Evolutionary conservation across 768 basidiomycete genomes (phyloP), one percentile per base, ranked within the genome.

Genomic region (Auriscalpium orientale): DNA sequence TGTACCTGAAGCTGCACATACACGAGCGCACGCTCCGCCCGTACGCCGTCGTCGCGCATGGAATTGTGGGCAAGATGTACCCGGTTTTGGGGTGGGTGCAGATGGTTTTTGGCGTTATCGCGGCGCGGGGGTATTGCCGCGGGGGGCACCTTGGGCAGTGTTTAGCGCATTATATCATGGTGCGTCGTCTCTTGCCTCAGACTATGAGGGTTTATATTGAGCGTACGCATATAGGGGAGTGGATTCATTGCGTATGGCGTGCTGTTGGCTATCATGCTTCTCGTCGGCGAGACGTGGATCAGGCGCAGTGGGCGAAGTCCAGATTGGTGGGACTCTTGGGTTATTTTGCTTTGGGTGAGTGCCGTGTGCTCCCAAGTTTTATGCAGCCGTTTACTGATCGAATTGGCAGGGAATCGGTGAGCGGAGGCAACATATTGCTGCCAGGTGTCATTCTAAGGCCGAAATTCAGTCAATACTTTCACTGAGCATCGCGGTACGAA

Each of bases 1-100:
- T 91, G 46, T 98, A 95, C 71, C 84, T 98, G 62, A 97, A 95
- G 71, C 73, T 95, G 8, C 95, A 97, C 68, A 85, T 97, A 28
- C 79, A 94, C 58, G 91, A 95, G 70, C 76, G 77, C 57, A 81
- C 84, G 1, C 58, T 85, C 10, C 78, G 94, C 43, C 87, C 87
- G 1, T 87, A 77, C 65, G 83, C 84, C 0, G 88, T 91, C 4
- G 68, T 72, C 4, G 72, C 73, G 1, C 94, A 95, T 62, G 86
- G 89, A 0, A 62, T 89, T n/a, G 70, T 97, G 15, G 94, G 94
- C 13, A 94, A 88, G 67, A 58, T 74, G 10, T 97, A 89, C 67
- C 93, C 94, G 0, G 72, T 95, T 54, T 64, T 95, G 9, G 94
- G 86, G 8, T 95, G 94, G 94, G 76, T 76, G 1, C 94, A 97